Evolutionary conservation across 1,139 yeast species (phyloP).

Genomic region (Sugiyamaella neomexicana): DNA sequence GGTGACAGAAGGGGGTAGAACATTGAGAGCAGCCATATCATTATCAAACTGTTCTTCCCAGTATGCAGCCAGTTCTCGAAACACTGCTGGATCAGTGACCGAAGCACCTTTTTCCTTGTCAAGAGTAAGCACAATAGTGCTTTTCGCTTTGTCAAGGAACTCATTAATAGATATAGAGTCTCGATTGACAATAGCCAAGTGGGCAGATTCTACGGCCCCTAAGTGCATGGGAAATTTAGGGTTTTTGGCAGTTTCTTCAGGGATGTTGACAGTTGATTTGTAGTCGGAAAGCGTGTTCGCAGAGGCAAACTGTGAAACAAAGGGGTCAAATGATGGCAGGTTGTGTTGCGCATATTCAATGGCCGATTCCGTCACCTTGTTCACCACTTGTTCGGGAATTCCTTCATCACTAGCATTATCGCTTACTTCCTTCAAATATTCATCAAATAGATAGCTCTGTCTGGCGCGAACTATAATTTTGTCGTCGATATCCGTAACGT

Average conservation of each 20-base stretch:
- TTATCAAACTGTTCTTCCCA: conserved; percentile 86
- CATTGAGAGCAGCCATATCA: conserved; percentile 85
- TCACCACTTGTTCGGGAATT: conserved; percentile 46
- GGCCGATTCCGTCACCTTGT: conserved; percentile 49
- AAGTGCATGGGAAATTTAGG: conserved; percentile 89
- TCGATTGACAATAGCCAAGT: conserved; percentile 37
- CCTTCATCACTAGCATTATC: conserved; percentile 40
- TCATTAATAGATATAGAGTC: conserved; percentile 36
- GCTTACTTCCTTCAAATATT: conserved; percentile 43
- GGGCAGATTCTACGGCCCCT: conserved; percentile 62
- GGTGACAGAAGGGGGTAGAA: conserved; percentile 77
- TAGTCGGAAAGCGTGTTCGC: conserved; percentile 49
- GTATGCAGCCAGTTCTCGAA: conserved; percentile 76
- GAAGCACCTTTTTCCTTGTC: conserved; percentile 72
- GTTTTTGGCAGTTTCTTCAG: conserved; percentile 51
- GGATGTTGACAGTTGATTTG: conserved; percentile 51
- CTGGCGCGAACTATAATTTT: conserved; percentile 94
- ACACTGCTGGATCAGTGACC: conserved; percentile 81
- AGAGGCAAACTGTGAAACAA: conserved; percentile 2
- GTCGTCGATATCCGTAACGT: conserved; percentile 97
- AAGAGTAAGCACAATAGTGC: conserved; percentile 69
- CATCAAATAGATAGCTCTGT: conserved; percentile 75
- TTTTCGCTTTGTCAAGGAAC: conserved; percentile 59
- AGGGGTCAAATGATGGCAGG: conserved; percentile 4
- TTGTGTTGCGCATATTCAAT: conserved; percentile 54